A percentile compares a stretch with the other conserved stretches of the same genome.
Evolutionary conservation across 495 filamentous ascomycete genomes (phyloP).

Genomic region (Podospora comata): DNA sequence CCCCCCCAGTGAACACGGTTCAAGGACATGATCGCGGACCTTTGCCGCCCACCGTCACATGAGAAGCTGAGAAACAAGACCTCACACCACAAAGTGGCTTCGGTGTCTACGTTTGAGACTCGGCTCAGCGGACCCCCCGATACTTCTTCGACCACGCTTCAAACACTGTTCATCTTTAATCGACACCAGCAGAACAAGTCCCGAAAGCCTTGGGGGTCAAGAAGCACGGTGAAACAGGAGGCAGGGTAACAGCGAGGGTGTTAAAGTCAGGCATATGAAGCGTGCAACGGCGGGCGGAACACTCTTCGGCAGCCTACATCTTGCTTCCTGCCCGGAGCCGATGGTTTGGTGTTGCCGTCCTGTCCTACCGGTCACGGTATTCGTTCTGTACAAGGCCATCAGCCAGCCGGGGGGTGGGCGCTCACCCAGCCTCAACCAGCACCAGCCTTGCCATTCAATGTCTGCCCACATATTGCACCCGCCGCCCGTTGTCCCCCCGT

Average conservation of each 20-base stretch:
- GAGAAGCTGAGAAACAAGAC: not conserved
- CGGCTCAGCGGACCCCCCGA: too few species aligned
- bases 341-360: not conserved
- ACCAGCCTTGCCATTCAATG: not conserved
- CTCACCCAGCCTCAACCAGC: not conserved
- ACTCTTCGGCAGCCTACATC: not conserved
- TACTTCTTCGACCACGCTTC: too few species aligned
- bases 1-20: not conserved
- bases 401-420: not conserved
- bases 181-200: not conserved
- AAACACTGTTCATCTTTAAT: too few species aligned
- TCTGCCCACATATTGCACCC: not conserved
- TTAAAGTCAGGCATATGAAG: not conserved
- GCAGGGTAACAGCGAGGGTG: not conserved
- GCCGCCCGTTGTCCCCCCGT: not conserved
- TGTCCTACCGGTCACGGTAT: not conserved
- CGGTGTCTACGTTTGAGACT: not conserved
- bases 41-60: not conserved
- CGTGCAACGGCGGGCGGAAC: not conserved
- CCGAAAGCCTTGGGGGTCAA: not conserved
- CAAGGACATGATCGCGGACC: not conserved
- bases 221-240: not conserved
- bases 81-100: not conserved
- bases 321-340: slow-evolving; percentile 9
- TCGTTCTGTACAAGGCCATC: not conserved